A percentile compares a stretch with the other conserved stretches of the same genome.
phyloP scores from a whole-genome alignment of 176 grass and related monocot genomes.

The Microstegium vimineum region DNA sequence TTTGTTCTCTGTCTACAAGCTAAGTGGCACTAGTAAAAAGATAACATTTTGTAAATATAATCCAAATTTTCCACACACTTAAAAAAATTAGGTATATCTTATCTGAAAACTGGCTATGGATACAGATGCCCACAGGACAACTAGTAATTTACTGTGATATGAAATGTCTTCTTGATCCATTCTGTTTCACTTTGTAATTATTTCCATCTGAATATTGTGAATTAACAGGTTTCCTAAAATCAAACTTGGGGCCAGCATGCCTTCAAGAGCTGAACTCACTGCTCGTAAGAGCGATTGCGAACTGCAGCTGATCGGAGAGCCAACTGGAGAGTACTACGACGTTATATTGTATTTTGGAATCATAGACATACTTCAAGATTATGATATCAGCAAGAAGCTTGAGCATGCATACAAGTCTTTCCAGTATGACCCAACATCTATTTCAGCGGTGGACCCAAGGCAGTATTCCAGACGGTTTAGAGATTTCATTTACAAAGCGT shows the following conservation, averaged over 20 bases:
- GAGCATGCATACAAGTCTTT: constrained; percentile 94
- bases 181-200: neutral
- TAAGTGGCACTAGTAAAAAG: neutral
- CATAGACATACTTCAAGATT: constrained; percentile 96
- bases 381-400: constrained; percentile 93
- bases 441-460: constrained; percentile 84
- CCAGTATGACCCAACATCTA: constrained; percentile 71
- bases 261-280: constrained; percentile 60
- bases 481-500: constrained; percentile 83
- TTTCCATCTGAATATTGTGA: constrained; percentile 1
- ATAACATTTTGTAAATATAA: neutral
- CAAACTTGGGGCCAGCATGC: constrained; percentile 64
- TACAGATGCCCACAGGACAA: neutral
- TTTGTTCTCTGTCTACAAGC: neutral
- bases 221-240: constrained; percentile 54
- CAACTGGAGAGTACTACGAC: constrained; percentile 62
- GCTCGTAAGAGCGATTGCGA: constrained; percentile 43
- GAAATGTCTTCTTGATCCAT: neutral
- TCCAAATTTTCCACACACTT: neutral
- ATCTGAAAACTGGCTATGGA: neutral
- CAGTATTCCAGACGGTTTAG: constrained; percentile 75
- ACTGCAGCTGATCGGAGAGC: constrained; percentile 56
- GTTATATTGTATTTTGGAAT: constrained; percentile 83
- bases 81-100: neutral
- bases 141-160: neutral